Evolutionary conservation across 78 protist species (phyloP).

Genomic region (Corallochytrium limacisporum): DNA sequence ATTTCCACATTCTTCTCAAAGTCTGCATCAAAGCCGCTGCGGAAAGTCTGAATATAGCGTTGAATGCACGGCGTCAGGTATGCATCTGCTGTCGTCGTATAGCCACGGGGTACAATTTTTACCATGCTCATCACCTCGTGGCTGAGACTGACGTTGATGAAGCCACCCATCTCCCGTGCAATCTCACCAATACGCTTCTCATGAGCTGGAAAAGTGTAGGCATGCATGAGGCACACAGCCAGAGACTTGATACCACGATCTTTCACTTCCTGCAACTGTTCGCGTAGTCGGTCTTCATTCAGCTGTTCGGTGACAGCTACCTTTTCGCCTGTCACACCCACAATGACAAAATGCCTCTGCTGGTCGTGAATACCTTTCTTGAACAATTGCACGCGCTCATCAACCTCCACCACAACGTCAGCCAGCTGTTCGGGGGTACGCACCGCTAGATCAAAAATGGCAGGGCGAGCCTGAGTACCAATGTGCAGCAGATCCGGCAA

Average conservation of each 20-base stretch:
- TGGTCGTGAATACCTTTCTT: neutral
- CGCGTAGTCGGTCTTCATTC: neutral
- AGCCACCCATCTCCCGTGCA: slow-evolving; percentile 71
- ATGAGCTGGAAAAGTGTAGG: slow-evolving; percentile 58
- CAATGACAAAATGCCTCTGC: neutral
- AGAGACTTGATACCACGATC: slow-evolving; percentile 32
- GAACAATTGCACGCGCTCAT: slow-evolving; percentile 33
- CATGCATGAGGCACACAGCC: slow-evolving; percentile 76
- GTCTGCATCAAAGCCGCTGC: slow-evolving; percentile 45
- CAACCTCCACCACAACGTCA: slow-evolving; percentile 18
- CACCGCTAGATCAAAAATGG: slow-evolving; percentile 60
- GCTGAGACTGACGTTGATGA: slow-evolving; percentile 63
- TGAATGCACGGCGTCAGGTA: slow-evolving; percentile 83
- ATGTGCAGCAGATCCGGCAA: slow-evolving; percentile 64
- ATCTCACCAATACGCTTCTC: slow-evolving; percentile 56
- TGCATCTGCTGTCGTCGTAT: slow-evolving; percentile 86
- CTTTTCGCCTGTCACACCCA: slow-evolving; percentile 17
- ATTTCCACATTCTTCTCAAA: slow-evolving; percentile 44
- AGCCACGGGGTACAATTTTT: slow-evolving; percentile 72
- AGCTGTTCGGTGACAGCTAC: slow-evolving; percentile 7
- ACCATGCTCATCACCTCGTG: slow-evolving; percentile 9
- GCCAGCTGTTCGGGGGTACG: neutral
- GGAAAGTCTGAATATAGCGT: slow-evolving; percentile 38
- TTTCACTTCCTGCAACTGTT: neutral
- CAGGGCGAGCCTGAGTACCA: slow-evolving; percentile 81